Percentiles rank a stretch among this genome's conserved stretches.
Conservation (phyloP, 2,329 filamentous ascomycete genomes). For the Epichloe sp. region DNA sequence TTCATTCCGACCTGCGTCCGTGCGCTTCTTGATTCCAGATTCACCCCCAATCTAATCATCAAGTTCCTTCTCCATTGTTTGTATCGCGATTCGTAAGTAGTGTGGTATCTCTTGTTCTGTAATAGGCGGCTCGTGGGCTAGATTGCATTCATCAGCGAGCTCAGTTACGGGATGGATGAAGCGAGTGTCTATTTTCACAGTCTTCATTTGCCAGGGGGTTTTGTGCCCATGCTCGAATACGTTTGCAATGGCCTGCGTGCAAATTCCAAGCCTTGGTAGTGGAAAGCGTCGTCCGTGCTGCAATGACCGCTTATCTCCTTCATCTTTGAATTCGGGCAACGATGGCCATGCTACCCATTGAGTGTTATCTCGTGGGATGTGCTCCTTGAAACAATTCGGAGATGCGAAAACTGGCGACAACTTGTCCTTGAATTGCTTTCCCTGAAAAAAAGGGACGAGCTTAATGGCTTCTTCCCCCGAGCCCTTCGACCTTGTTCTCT, state of each 20-base stretch:
- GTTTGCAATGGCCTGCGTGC: slow-evolving; percentile 5
- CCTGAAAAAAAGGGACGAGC: slow-evolving; percentile 13
- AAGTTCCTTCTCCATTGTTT: slow-evolving; percentile 5
- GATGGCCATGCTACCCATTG: slow-evolving; percentile 20
- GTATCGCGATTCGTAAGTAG: slow-evolving; percentile 3
- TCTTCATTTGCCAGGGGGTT: slow-evolving; percentile 16
- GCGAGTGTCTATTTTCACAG: slow-evolving; percentile 11
- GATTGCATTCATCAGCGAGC: slow-evolving; percentile 1
- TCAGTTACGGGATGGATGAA: slow-evolving; percentile 7
- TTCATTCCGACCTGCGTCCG: neutral
- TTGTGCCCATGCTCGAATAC: slow-evolving; percentile 11
- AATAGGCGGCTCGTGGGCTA: neutral
- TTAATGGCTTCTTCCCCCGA: neutral
- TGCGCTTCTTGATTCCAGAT: neutral
- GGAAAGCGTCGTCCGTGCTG: slow-evolving; percentile 18
- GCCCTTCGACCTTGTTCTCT: slow-evolving; percentile 5
- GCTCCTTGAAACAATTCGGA: slow-evolving; percentile 20
- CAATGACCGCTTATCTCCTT: slow-evolving; percentile 17
- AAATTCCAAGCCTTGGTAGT: slow-evolving; percentile 16
- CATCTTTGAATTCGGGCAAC: slow-evolving; percentile 23
- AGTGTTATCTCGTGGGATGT: slow-evolving; percentile 6
- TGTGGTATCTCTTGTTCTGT: slow-evolving; percentile 6
- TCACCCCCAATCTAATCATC: slow-evolving; percentile 1
- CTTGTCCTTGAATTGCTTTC: slow-evolving; percentile 15
- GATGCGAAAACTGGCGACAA: slow-evolving; percentile 21